Base-by-base conservation (phyloP, 805 yeast genomes). In the Huiozyma sinensis region DNA sequence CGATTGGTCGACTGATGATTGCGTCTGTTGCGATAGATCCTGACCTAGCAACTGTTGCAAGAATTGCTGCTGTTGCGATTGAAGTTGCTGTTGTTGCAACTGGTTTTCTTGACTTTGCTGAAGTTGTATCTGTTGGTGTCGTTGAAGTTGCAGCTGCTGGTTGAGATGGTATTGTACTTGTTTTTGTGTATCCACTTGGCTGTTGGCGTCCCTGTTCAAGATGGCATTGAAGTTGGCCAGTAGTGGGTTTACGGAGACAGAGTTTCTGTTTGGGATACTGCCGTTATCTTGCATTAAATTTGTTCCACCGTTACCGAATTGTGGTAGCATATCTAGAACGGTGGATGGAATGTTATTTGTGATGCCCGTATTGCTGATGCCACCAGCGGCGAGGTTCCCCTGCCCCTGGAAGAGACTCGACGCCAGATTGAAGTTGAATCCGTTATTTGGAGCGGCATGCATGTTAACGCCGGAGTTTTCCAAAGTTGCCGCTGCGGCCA, bases 41-140 rank as follows among this genome's bases (percentile, higher is more conserved):
- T 46, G 47, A 8, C 41, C 42, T 11, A 48, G 38, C 7, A 48
- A 38, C 41, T 48, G 49, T 38, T 48, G 47, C 30, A 48, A 38
- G 9, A 48, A 36, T 40, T 48, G 50, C 28, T 48, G 49, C 39
- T 50, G 61, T 33, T 54, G 60, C 42, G 44, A 49, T 42, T 51
- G 64, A 44, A 51, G 55, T 43, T 55, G 51, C 28, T 49, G 60
- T 17, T 47, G 51, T 28, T 47, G 50, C 31, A 47, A 55, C 33
- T 55, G 60, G 38, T 50, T 50, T 40, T 53, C 60, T 45, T 53
- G 61, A 42, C 54, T 57, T 34, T 52, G 58, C 38, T 53, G 55
- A 30, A 47, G 35, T 35, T 48, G 51, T 6, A 48, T 28, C 38
- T 48, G 51, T 38, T 48, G 54, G 38, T 49, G 52, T 38, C 45